Percentiles rank a stretch among this genome's conserved stretches.
phyloP scores from a whole-genome alignment of 768 basidiomycete genomes.

The Termitomyces eurrhizus region DNA sequence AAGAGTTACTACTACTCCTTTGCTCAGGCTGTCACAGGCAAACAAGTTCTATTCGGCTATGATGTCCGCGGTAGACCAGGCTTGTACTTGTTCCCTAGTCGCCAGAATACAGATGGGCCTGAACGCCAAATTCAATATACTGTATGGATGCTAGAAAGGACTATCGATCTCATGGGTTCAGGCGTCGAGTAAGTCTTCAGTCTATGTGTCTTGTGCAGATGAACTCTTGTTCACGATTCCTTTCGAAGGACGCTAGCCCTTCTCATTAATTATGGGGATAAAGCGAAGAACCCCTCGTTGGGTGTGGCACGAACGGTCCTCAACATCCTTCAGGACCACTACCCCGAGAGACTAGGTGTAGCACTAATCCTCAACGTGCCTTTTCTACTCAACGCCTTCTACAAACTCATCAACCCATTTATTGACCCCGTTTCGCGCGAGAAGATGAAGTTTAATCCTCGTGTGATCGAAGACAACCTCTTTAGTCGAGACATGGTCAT shows the following conservation, averaged over 20 bases:
- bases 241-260: slow-evolving; percentile 55
- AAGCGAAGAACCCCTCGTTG: slow-evolving; percentile 52
- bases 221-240: neutral
- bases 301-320: slow-evolving; percentile 44
- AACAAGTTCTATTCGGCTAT: slow-evolving; percentile 75
- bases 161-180: slow-evolving; percentile 72
- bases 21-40: slow-evolving; percentile 72
- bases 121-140: slow-evolving; percentile 67
- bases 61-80: slow-evolving; percentile 63
- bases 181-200: slow-evolving; percentile 66
- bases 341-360: slow-evolving; percentile 80
- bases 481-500: slow-evolving; percentile 72
- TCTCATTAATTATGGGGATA: slow-evolving; percentile 76
- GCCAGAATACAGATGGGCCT: slow-evolving; percentile 75
- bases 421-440: slow-evolving; percentile 78
- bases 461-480: slow-evolving; percentile 58
- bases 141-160: slow-evolving; percentile 76
- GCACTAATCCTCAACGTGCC: slow-evolving; percentile 81
- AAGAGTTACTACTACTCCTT: neutral
- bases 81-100: slow-evolving; percentile 62
- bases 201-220: neutral
- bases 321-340: slow-evolving; percentile 74
- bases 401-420: slow-evolving; percentile 75
- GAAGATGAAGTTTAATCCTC: slow-evolving; percentile 75
- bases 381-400: slow-evolving; percentile 69